phyloP scores from a whole-genome alignment of 2,329 filamentous ascomycete genomes.

The Hypoxylon sp. region DNA sequence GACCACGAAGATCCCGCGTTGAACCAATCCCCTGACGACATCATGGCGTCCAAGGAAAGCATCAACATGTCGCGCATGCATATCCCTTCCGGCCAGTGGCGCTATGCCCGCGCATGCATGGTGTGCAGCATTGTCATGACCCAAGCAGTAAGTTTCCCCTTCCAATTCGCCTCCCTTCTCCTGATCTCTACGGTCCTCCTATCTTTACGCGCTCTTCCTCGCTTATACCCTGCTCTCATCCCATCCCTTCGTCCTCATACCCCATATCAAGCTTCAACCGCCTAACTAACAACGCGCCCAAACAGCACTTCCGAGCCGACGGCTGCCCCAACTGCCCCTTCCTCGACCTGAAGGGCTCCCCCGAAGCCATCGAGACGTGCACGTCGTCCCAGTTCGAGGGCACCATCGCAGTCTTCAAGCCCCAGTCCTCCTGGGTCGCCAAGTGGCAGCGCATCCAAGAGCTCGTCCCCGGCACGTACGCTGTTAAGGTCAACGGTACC shows the following conservation, averaged over 20 bases:
- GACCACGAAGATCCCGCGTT: neutral
- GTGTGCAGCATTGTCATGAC: slow-evolving; percentile 96
- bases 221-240: neutral
- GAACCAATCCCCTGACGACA: neutral
- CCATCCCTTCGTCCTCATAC: slow-evolving; percentile 16
- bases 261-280: slow-evolving; percentile 2
- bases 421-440: slow-evolving; percentile 92
- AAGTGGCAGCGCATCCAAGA: slow-evolving; percentile 93
- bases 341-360: slow-evolving; percentile 83
- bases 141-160: slow-evolving; percentile 70
- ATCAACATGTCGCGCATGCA: slow-evolving; percentile 6
- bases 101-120: slow-evolving; percentile 96
- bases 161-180: slow-evolving; percentile 21
- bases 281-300: slow-evolving; percentile 2
- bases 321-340: slow-evolving; percentile 98
- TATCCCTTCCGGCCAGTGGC: slow-evolving; percentile 81
- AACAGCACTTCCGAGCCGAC: slow-evolving; percentile 83
- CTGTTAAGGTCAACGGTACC: slow-evolving; percentile 92
- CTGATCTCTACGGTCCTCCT: neutral
- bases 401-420: slow-evolving; percentile 86
- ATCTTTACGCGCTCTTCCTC: neutral
- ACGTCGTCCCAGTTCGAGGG: slow-evolving; percentile 98
- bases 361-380: slow-evolving; percentile 89
- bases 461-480: slow-evolving; percentile 92
- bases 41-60: slow-evolving; percentile 10